Conservation (phyloP, 805 yeast genomes). For the Myxozyma udenii region DNA sequence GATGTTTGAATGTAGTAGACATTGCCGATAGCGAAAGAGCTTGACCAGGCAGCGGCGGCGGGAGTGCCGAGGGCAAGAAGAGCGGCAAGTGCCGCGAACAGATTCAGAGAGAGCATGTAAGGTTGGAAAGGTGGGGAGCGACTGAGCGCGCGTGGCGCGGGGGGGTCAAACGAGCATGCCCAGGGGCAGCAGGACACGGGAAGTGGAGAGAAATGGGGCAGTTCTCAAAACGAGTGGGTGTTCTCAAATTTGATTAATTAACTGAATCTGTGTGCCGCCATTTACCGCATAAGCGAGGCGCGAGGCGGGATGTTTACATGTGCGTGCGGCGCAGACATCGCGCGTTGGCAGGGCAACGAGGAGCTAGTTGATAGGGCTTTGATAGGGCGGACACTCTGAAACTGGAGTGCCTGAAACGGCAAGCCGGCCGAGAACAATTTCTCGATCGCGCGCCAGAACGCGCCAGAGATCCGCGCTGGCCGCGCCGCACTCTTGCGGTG, state of each 20-base stretch:
- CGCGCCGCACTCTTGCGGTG: neutral
- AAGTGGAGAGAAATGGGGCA: no score
- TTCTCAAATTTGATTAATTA: no score
- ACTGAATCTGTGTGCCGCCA: no score
- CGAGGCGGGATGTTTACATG: no score
- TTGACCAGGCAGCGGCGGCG: constrained; percentile 13
- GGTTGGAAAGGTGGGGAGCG: neutral
- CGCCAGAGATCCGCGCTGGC: no score
- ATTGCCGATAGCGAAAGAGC: constrained; percentile 17
- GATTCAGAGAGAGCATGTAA: neutral
- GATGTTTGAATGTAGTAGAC: constrained; percentile 19
- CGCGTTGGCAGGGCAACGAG: no score
- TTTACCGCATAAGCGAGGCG: no score
- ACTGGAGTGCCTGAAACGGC: neutral
- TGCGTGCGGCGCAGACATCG: no score
- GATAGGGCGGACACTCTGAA: constrained; percentile 1
- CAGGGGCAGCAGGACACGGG: no score
- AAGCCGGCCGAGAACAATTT: neutral
- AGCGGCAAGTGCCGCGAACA: neutral
- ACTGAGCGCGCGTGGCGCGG: neutral
- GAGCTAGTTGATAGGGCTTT: neutral
- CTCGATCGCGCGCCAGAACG: neutral
- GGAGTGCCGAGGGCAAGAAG: neutral
- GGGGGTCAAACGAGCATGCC: no score
- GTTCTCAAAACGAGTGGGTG: no score